Conservation (phyloP, 805 yeast species). For the Lachancea kluyveri region DNA sequence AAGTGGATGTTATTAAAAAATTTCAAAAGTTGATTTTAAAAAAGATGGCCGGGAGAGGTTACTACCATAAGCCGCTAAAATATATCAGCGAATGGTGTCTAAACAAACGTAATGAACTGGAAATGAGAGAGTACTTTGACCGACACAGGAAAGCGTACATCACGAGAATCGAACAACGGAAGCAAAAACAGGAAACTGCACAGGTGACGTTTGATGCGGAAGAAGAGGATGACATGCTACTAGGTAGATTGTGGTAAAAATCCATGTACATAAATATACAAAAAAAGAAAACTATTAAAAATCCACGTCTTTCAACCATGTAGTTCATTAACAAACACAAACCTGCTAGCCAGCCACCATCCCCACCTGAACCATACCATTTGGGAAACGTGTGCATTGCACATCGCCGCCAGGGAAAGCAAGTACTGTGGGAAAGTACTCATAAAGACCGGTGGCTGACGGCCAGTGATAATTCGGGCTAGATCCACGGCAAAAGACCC, state of each 20-base stretch:
- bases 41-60: conserved; percentile 13
- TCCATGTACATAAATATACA: conserved; percentile 7
- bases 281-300: conserved; percentile 1
- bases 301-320: conserved; percentile 2
- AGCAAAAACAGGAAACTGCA: background rate
- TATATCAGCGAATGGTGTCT: conserved; percentile 22
- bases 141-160: conserved; percentile 6
- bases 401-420: conserved; percentile 61
- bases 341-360: conserved; percentile 75
- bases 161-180: conserved; percentile 4
- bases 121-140: conserved; percentile 11
- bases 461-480: conserved; percentile 7
- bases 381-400: conserved; percentile 76
- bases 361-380: conserved; percentile 94
- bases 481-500: conserved; percentile 17
- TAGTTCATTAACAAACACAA: conserved; percentile 70
- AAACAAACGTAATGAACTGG: conserved; percentile 9
- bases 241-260: conserved; percentile 27
- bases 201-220: conserved; percentile 19
- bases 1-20: conserved; percentile 10
- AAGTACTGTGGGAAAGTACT: conserved; percentile 28
- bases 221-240: conserved; percentile 26
- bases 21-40: conserved; percentile 20
- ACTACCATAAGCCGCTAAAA: conserved; percentile 10
- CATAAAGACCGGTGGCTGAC: conserved; percentile 32